Evolutionary conservation across 1,284 basidiomycete genomes (phyloP).

Genomic region (Papiliotrema laurentii): DNA sequence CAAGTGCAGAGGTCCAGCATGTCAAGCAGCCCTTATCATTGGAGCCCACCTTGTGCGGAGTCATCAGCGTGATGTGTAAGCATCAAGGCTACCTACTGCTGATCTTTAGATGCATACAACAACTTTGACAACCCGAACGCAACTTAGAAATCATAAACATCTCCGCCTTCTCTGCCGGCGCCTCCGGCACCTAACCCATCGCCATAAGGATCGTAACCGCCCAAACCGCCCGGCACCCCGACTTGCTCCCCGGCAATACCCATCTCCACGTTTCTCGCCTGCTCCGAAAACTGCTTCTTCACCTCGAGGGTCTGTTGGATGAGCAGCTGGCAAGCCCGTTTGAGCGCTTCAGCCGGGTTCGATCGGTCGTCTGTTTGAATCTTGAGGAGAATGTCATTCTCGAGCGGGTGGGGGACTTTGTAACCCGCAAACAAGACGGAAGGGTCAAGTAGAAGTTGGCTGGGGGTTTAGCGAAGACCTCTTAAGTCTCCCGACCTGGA

Average conservation of each 20-base stretch:
- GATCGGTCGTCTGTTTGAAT: slow-evolving; percentile 88
- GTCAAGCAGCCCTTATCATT: too few relatives aligned
- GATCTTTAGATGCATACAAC: too few relatives aligned
- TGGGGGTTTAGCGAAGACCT: slow-evolving; percentile 37
- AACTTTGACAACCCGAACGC: too few relatives aligned
- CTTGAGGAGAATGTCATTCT: slow-evolving; percentile 89
- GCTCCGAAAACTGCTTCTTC: slow-evolving; percentile 51
- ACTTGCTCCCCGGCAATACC: slow-evolving; percentile 32
- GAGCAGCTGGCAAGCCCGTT: slow-evolving; percentile 76
- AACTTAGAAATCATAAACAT: slow-evolving; percentile 46
- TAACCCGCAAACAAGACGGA: slow-evolving; percentile 92
- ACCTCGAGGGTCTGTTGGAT: slow-evolving; percentile 64
- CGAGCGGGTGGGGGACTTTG: slow-evolving; percentile 94
- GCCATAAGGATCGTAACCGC: slow-evolving; percentile 40
- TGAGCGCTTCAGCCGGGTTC: slow-evolving; percentile 77
- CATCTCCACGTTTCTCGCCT: slow-evolving; percentile 51
- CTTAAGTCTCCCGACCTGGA: not conserved
- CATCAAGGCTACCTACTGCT: too few relatives aligned
- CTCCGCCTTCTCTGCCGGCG: slow-evolving; percentile 15
- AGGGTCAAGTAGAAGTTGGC: slow-evolving; percentile 80
- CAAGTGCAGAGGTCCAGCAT: too few relatives aligned
- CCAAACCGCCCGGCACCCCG: slow-evolving; percentile 19
- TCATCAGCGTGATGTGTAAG: too few relatives aligned
- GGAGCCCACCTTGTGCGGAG: too few relatives aligned
- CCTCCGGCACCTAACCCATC: slow-evolving; percentile 29